Base-by-base conservation (phyloP, 805 yeast genomes). In the Sugiyamaella marilandica region DNA sequence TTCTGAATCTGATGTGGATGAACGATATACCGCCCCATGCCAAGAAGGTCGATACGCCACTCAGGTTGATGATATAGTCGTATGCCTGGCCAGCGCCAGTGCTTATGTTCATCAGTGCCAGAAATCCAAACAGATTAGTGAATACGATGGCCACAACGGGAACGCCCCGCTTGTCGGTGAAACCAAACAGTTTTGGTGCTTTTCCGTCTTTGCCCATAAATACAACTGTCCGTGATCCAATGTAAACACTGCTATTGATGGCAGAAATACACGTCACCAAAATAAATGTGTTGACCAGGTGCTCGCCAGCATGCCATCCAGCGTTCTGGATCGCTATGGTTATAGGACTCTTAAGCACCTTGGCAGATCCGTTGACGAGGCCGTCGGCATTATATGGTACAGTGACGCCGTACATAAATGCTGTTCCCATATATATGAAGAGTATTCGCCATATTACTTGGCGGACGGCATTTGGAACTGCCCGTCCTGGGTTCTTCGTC, bases 191-290 rank as follows among this genome's bases (percentile, higher is more conserved):
- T 62, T 70, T 69, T 41, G 87, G 88, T 0, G 85, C 87, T 54
- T 74, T 73, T 1, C 83, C 81, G 51, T 78, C 82, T 55, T 76
- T 71, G 4, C 89, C 82, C 74, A 84, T 75, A 51, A 79, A 81
- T 56, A 84, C 79, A 11, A 85, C 71, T 0, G 88, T 77, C 65
- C 91, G 74, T 2, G 87, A 80, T 10, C 86, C 87, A 65, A 84
- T 76, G 65, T 80, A 85, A 49, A 84, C 80, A 34, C 85, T 79
- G 41, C 85, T 76, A 68, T 85, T 85, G 62, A 84, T 80, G 5
- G 91, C 86, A 32, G 86, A 81, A 41, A 85, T 66, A 60, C 87
- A 80, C 1, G 85, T 82, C 11, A 83, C 63, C 53, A 83, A 69
- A 56, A 85, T 77, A 60, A 85, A 77, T 0, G 88, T 81, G 57